Conservation (phyloP, 2,329 filamentous ascomycete genomes). For the Aspergillus carbonarius region DNA sequence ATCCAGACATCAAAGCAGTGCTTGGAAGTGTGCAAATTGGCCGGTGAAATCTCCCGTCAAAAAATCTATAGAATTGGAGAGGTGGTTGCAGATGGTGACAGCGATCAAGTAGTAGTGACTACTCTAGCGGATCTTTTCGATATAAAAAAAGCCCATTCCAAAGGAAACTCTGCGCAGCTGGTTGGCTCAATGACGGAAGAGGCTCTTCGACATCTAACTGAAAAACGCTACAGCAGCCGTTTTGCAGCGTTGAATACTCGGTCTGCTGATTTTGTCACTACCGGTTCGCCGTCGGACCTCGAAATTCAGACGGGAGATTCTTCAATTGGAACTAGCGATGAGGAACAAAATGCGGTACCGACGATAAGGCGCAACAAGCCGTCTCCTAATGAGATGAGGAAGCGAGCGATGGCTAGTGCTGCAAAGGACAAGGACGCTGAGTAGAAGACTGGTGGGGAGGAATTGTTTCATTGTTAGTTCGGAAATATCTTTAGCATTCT, state of each 20-base stretch:
- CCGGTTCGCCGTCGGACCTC: constrained; percentile 10
- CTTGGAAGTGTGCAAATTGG: constrained; percentile 41
- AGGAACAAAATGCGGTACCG: constrained; percentile 20
- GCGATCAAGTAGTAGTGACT: constrained; percentile 44
- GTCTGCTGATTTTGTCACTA: constrained; percentile 7
- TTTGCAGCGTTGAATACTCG: constrained; percentile 21
- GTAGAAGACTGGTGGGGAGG: background rate
- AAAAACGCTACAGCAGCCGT: constrained; percentile 33
- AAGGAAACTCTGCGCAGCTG: constrained; percentile 35
- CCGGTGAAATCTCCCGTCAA: constrained; percentile 30
- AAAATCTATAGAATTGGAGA: constrained; percentile 40
- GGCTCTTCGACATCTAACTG: constrained; percentile 23
- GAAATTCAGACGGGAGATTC: background rate
- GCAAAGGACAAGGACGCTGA: background rate
- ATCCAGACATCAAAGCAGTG: constrained; percentile 38
- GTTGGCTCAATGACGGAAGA: constrained; percentile 39
- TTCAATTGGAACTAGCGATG: background rate
- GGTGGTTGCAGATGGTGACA: constrained; percentile 38
- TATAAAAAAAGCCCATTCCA: constrained; percentile 38
- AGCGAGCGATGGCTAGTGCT: constrained; percentile 16
- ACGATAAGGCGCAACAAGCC: constrained; percentile 21
- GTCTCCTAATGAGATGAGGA: constrained; percentile 32
- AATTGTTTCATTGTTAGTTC: background rate
- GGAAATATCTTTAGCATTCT: background rate
- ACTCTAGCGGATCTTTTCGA: constrained; percentile 46